Conservation (phyloP, 2,329 filamentous ascomycete species). For the Diaporthe nobilis region DNA sequence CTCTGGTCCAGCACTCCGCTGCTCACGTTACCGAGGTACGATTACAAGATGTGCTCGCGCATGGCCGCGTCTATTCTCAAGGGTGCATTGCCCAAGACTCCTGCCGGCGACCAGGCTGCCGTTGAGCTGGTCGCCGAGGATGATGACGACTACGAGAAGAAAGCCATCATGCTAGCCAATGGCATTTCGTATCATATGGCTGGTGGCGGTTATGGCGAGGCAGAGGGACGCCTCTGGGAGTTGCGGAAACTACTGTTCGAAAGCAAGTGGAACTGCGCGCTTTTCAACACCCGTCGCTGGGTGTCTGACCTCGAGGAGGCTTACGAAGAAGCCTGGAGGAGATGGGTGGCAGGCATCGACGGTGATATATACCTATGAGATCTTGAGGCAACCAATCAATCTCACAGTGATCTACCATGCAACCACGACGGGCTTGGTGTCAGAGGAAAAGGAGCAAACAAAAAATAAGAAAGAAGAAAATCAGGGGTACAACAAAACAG, state of each 20-base stretch:
- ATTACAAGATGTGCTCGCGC: conserved; percentile 98
- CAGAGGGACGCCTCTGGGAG: conserved; percentile 79
- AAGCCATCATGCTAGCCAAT: conserved; percentile 77
- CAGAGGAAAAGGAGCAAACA: background rate
- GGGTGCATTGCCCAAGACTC: conserved; percentile 83
- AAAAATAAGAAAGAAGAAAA: conserved; percentile 3
- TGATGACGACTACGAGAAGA: conserved; percentile 88
- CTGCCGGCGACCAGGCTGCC: conserved; percentile 77
- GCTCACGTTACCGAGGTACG: conserved; percentile 89
- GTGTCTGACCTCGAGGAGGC: conserved; percentile 89
- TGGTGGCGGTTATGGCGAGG: conserved; percentile 63
- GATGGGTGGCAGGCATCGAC: conserved; percentile 88
- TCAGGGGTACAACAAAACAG: conserved; percentile 6
- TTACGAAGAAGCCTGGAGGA: conserved; percentile 89
- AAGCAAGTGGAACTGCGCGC: conserved; percentile 84
- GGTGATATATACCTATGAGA: conserved; percentile 87
- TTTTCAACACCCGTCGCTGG: conserved; percentile 95
- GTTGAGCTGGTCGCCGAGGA: conserved; percentile 81
- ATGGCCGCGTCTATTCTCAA: conserved; percentile 97
- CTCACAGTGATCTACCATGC: background rate
- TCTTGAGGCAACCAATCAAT: background rate
- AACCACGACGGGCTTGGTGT: background rate
- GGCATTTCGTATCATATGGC: conserved; percentile 71
- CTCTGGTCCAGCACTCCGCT: conserved; percentile 96
- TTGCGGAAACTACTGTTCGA: conserved; percentile 87